Percentiles rank a stretch among this genome's conserved stretches.
These are phyloP conservation scores for Cercospora sp. DNA, from an alignment of 2,329 filamentous ascomycete genomes.

Conservation along the genomic window DNA sequence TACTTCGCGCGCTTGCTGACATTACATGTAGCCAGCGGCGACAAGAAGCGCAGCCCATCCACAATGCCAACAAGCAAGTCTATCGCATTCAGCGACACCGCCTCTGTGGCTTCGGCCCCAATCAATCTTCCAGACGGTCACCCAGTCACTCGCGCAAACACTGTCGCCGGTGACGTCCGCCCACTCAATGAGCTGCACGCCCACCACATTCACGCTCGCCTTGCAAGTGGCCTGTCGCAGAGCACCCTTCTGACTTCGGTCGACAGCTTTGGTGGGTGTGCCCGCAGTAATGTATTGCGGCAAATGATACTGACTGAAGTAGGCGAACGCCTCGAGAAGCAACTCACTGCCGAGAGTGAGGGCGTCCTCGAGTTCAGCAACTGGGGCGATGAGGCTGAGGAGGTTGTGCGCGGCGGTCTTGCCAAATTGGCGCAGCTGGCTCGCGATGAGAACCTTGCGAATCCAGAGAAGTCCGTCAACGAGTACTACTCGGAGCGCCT, in stretches of 20 bases:
- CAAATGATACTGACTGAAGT: slow-evolving; percentile 7
- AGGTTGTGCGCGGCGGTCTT: slow-evolving; percentile 33
- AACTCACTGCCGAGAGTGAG: neutral
- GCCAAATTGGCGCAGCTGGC: slow-evolving; percentile 38
- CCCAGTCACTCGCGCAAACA: slow-evolving; percentile 20
- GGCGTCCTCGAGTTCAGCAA: slow-evolving; percentile 31
- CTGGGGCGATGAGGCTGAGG: slow-evolving; percentile 38
- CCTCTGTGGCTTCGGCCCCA: slow-evolving; percentile 1
- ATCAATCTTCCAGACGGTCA: slow-evolving; percentile 16
- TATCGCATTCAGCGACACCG: slow-evolving; percentile 16
- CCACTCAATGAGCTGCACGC: slow-evolving; percentile 6
- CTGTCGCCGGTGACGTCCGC: slow-evolving; percentile 16
- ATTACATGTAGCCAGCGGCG: neutral
- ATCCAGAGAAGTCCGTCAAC: slow-evolving; percentile 30
- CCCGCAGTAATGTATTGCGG: neutral
- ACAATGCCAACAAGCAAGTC: slow-evolving; percentile 16
- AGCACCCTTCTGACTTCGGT: neutral
- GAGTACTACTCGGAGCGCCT: slow-evolving; percentile 37
- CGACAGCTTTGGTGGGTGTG: neutral
- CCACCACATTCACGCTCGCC: slow-evolving; percentile 8
- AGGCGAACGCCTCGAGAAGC: slow-evolving; percentile 4
- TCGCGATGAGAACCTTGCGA: slow-evolving; percentile 34
- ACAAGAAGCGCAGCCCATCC: neutral
- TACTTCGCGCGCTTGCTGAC: neutral
- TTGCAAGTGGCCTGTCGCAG: neutral